A percentile compares a stretch with the other conserved stretches of the same genome.
Evolutionary conservation across 257 asterid genomes (phyloP).

Genomic region (Hygrophila difformis): DNA sequence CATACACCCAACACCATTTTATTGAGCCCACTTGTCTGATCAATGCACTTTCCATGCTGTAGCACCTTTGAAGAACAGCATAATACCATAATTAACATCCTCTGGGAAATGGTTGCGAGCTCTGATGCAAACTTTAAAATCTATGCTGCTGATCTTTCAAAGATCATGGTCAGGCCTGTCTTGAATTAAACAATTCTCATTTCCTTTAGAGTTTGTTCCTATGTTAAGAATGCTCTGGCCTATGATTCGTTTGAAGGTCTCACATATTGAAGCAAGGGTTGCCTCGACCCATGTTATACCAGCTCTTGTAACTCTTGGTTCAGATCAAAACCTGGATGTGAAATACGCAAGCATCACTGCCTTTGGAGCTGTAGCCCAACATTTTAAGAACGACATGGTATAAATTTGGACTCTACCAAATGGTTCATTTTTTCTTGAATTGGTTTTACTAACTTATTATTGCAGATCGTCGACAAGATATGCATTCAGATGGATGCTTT

Average conservation of each 20-base stretch:
- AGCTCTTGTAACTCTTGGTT: conserved; percentile 95
- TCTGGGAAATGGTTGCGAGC: conserved; percentile 96
- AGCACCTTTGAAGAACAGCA: conserved; percentile 85
- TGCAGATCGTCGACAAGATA: conserved; percentile 91
- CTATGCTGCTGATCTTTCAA: conserved; percentile 71
- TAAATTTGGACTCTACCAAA: too few relatives aligned
- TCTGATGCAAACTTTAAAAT: conserved; percentile 59
- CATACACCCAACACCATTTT: conserved; percentile 4
- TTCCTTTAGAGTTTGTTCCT: conserved; percentile 6
- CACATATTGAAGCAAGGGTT: conserved; percentile 72
- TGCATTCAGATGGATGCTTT: conserved; percentile 98
- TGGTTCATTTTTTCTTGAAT: too few relatives aligned
- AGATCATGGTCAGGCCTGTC: conserved; percentile 67
- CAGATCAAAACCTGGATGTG: conserved; percentile 89
- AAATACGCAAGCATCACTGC: conserved; percentile 93
- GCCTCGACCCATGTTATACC: conserved; percentile 88
- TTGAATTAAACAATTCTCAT: conserved; percentile 4
- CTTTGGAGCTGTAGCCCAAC: conserved; percentile 93
- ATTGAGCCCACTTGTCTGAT: not conserved
- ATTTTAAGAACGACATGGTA: conserved; percentile 57
- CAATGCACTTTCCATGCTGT: conserved; percentile 25
- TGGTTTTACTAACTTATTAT: too few relatives aligned
- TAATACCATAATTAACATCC: conserved; percentile 61
- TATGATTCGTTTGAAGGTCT: conserved; percentile 43
- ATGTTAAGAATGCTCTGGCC: not conserved